Conservation (phyloP, 2,329 filamentous ascomycete genomes). For the Hypomyces rosellus region DNA sequence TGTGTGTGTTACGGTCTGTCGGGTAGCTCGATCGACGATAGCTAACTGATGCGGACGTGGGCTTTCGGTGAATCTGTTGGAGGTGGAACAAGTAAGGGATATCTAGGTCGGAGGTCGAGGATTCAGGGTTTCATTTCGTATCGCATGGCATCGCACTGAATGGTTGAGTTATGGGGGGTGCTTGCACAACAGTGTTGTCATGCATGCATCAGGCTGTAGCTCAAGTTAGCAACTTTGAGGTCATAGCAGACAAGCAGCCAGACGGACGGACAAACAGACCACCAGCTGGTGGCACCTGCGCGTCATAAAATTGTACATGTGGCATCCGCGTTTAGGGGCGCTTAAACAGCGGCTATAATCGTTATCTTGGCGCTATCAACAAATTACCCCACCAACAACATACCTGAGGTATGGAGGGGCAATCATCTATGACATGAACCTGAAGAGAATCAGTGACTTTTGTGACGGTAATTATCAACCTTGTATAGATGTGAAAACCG, state of each 20-base stretch:
- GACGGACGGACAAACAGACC: no score
- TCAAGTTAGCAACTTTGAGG: slow-evolving; percentile 5
- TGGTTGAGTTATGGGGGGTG: not conserved
- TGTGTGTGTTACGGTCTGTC: not conserved
- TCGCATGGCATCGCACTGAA: slow-evolving; percentile 1
- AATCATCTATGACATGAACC: no score
- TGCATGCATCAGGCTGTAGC: not conserved
- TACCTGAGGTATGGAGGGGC: no score
- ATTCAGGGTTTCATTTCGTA: not conserved
- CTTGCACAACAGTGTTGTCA: not conserved
- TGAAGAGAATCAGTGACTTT: no score
- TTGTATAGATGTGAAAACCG: no score
- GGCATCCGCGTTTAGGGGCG: not conserved
- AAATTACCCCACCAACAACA: not conserved
- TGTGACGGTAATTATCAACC: no score
- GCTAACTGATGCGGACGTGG: not conserved
- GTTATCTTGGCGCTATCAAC: no score
- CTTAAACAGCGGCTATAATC: not conserved
- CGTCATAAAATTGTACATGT: not conserved
- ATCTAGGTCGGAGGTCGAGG: not conserved
- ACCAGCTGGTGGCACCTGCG: not conserved
- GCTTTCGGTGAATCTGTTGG: not conserved
- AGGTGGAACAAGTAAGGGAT: not conserved
- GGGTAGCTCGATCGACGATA: not conserved
- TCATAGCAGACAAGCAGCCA: not conserved